A percentile compares a stretch with the other conserved stretches of the same genome.
phyloP scores from a whole-genome alignment of 2,329 filamentous ascomycete genomes.

The Calonectria pteridis region DNA sequence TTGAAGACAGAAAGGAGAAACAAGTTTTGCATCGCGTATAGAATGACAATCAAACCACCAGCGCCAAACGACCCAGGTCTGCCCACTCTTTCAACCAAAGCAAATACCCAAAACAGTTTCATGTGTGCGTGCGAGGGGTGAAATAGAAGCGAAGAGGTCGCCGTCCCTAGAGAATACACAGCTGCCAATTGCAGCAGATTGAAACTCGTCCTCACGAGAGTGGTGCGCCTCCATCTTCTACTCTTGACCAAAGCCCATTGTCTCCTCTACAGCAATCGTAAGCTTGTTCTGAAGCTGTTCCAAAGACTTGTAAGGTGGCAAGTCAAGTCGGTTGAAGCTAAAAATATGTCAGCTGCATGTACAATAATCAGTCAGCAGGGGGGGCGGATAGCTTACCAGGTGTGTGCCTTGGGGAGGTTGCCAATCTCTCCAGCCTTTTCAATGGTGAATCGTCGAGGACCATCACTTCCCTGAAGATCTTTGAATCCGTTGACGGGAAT shows the following conservation, averaged over 20 bases:
- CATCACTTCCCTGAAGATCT: slow-evolving; percentile 96
- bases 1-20: slow-evolving; percentile 30
- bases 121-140: slow-evolving; percentile 34
- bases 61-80: slow-evolving; percentile 48
- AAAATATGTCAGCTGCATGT: slow-evolving; percentile 38
- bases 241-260: slow-evolving; percentile 98
- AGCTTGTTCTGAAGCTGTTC: slow-evolving; percentile 90
- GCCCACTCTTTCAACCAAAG: slow-evolving; percentile 48
- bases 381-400: slow-evolving; percentile 77
- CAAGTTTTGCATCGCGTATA: slow-evolving; percentile 41
- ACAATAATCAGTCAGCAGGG: background rate
- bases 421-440: slow-evolving; percentile 94
- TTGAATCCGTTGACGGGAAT: slow-evolving; percentile 99
- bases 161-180: slow-evolving; percentile 36
- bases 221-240: slow-evolving; percentile 59
- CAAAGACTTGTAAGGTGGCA: slow-evolving; percentile 91
- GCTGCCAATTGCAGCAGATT: slow-evolving; percentile 20
- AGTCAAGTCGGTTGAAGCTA: slow-evolving; percentile 96
- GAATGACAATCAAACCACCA: slow-evolving; percentile 45
- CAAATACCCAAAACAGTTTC: slow-evolving; percentile 48
- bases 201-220: slow-evolving; percentile 32
- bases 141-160: slow-evolving; percentile 31
- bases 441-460: slow-evolving; percentile 94
- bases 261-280: slow-evolving; percentile 97
- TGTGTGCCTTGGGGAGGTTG: slow-evolving; percentile 96